Evolutionary conservation across 2,329 filamentous ascomycete genomes (phyloP), one percentile per base, ranked within the genome.

Genomic region (Cladophialophora carrionii): DNA sequence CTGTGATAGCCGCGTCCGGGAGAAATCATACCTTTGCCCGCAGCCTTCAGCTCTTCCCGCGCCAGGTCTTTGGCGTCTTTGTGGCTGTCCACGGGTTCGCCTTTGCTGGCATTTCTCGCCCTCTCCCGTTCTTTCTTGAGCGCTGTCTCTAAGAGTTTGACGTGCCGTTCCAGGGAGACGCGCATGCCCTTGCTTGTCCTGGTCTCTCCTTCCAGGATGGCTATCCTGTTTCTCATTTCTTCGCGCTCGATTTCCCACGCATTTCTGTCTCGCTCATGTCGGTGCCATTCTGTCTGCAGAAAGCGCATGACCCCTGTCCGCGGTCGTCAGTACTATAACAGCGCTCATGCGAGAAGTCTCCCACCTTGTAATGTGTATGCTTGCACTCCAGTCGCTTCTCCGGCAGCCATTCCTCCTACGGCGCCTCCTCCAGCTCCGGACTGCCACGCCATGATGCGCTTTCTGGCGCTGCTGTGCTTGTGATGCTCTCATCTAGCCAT

Each of bases 171-270:
- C 61, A 97, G 81, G 37, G 92, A 91, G 78, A 93, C 92, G 73
- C 96, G 93, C 64, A 93, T 87, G 67, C 91, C 90, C 78, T 96
- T 95, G 57, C 91, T 89, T 71, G 94, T 91, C 70, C 93, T 85
- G 34, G 89, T 87, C 71, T 96, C 91, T 61, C 95, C 95, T 79
- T 99, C 95, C 70, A 98, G 86, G 74, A 91, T 90, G 58, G 94
- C 94, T 80, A 99, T 97, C 74, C 96, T 89, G 71, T 91, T 92
- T 82, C 96, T 96, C 95, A 99, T 98, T 81, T 99, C 95, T 73
- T 96, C 95, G 75, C 92, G 89, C 79, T 99, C 95, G 76, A 99
- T 99, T 79, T 99, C 95, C 95, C 95, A 99, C 43, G 92, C 89
- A 80, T 99, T 99, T 73, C 95, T 88, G 76, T 97, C 95, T 79